phyloP scores from a whole-genome alignment of 108 stramenopile genomes.

The Skeletonema tropicum region DNA sequence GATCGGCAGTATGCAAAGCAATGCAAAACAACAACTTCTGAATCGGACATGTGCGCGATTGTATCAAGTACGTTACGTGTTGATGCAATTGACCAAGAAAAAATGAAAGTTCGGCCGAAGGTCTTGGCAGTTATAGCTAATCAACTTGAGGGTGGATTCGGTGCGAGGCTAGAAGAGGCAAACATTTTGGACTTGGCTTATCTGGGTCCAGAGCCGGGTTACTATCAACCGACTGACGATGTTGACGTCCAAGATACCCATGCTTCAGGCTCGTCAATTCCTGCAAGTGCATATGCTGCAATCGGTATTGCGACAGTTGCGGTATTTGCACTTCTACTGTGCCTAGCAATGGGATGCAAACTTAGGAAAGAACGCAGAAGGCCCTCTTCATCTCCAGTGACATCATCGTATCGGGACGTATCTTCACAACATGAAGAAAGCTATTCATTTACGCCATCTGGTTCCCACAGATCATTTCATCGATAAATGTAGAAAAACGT shows the following conservation, averaged over 20 bases:
- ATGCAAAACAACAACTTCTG: constrained; percentile 27
- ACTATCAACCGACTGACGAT: background rate
- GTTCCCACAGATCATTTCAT: background rate
- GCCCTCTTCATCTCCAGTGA: background rate
- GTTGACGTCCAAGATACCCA: constrained; percentile 1
- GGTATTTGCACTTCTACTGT: constrained; percentile 14
- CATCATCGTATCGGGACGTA: background rate
- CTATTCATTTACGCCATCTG: background rate
- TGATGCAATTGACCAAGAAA: constrained; percentile 18
- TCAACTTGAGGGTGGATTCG: constrained; percentile 15
- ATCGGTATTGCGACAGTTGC: constrained; percentile 25
- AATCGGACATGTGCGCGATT: constrained; percentile 37
- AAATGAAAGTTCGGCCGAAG: constrained; percentile 15
- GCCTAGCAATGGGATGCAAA: constrained; percentile 10
- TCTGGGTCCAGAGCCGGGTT: constrained; percentile 29
- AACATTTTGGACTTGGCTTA: constrained; percentile 20
- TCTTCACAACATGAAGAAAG: background rate
- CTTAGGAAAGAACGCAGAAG: constrained; percentile 25
- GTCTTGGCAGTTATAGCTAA: constrained; percentile 26
- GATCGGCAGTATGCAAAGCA: constrained; percentile 6
- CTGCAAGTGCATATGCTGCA: constrained; percentile 20
- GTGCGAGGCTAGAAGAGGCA: background rate
- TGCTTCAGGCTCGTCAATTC: background rate
- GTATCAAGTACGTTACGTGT: constrained; percentile 31
- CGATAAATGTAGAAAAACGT: background rate